Percentiles rank a stretch among this genome's conserved stretches.
Evolutionary conservation across 352 stramenopile genomes (phyloP).

Genomic region (Phytophthora fragariaefolia): DNA sequence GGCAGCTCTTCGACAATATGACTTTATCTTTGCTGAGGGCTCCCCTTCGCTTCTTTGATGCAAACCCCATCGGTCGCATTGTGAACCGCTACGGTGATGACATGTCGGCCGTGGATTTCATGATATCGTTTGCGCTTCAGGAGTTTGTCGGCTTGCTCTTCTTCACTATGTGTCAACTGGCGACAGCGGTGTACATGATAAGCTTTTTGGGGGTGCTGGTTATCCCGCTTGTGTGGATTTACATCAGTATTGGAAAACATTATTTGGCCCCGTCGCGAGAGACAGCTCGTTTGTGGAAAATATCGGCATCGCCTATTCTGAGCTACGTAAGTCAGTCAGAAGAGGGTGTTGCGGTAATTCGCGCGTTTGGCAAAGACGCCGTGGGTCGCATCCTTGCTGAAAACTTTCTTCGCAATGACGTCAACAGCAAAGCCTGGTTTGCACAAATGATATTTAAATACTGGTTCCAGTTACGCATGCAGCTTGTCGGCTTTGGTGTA

Average conservation of each 20-base stretch:
- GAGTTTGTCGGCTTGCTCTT: slow-evolving; percentile 67
- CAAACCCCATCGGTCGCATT: slow-evolving; percentile 90
- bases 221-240: slow-evolving; percentile 81
- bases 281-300: slow-evolving; percentile 44
- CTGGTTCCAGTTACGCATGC: slow-evolving; percentile 58
- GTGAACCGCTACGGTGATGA: slow-evolving; percentile 91
- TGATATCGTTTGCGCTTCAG: slow-evolving; percentile 44
- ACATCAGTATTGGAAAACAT: slow-evolving; percentile 56
- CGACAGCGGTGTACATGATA: slow-evolving; percentile 77
- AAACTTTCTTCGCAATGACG: slow-evolving; percentile 40
- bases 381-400: slow-evolving; percentile 31
- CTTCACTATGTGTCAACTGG: slow-evolving; percentile 74
- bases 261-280: slow-evolving; percentile 53
- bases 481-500: slow-evolving; percentile 50
- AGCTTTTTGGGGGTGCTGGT: slow-evolving; percentile 80
- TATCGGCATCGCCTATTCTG: slow-evolving; percentile 51
- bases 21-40: slow-evolving; percentile 84
- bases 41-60: slow-evolving; percentile 93
- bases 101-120: slow-evolving; percentile 89
- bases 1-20: slow-evolving; percentile 87
- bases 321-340: slow-evolving; percentile 43
- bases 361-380: slow-evolving; percentile 43
- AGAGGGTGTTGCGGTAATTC: slow-evolving; percentile 41
- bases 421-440: slow-evolving; percentile 38
- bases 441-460: slow-evolving; percentile 36